phyloP scores from a whole-genome alignment of 2,329 filamentous ascomycete species.

The Clonostachys chloroleuca region DNA sequence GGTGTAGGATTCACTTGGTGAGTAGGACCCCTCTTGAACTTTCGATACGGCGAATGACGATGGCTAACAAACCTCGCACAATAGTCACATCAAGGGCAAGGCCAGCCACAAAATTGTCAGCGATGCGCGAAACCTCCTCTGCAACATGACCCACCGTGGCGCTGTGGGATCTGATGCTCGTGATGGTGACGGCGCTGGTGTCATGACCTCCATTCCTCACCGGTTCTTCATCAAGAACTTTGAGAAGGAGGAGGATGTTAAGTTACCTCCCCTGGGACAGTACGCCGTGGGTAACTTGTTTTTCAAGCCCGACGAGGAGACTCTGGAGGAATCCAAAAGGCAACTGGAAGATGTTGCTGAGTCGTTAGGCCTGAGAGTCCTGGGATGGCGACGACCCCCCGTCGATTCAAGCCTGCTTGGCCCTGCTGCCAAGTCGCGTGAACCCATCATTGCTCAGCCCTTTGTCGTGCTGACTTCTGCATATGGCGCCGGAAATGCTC shows the following conservation, averaged over 20 bases:
- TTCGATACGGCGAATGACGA: background rate
- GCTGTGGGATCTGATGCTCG: slow-evolving; percentile 96
- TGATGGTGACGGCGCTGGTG: slow-evolving; percentile 96
- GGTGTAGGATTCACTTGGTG: slow-evolving; percentile 99
- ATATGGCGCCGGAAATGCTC: slow-evolving; percentile 77
- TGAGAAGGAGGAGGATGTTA: slow-evolving; percentile 81
- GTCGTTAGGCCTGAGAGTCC: slow-evolving; percentile 78
- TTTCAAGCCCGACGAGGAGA: slow-evolving; percentile 94
- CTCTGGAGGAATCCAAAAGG: slow-evolving; percentile 82
- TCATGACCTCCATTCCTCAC: slow-evolving; percentile 99
- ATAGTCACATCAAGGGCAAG: slow-evolving; percentile 93
- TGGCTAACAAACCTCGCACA: slow-evolving; percentile 10
- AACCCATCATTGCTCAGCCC: slow-evolving; percentile 92
- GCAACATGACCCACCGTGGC: slow-evolving; percentile 99
- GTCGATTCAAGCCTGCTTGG: slow-evolving; percentile 90
- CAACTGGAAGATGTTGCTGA: slow-evolving; percentile 94
- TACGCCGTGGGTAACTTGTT: slow-evolving; percentile 98
- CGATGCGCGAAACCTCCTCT: slow-evolving; percentile 94
- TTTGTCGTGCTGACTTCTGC: slow-evolving; percentile 85
- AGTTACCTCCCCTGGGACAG: slow-evolving; percentile 82
- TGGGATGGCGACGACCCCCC: slow-evolving; percentile 95
- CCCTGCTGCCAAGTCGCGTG: slow-evolving; percentile 86
- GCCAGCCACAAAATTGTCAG: slow-evolving; percentile 97
- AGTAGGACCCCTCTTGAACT: slow-evolving; percentile 21
- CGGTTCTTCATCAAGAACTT: slow-evolving; percentile 99